Evolutionary conservation across 768 basidiomycete genomes (phyloP).

Genomic region (Antrodiella citrinella): DNA sequence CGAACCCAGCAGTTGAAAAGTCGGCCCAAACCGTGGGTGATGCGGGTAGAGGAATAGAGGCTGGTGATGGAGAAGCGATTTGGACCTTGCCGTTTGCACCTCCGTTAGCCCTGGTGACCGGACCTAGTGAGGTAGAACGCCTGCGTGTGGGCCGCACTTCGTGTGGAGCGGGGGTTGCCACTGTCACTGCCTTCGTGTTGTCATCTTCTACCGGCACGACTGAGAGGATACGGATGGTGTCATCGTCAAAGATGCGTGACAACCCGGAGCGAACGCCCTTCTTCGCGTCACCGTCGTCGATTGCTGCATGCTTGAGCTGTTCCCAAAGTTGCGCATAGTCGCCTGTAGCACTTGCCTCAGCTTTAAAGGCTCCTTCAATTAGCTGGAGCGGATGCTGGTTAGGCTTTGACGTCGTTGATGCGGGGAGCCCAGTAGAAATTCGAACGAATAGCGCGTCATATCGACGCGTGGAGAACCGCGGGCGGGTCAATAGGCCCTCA

Average conservation of each 20-base stretch:
- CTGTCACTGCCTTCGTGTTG: slow-evolving; percentile 17
- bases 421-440: slow-evolving; percentile 46
- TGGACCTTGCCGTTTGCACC: background rate
- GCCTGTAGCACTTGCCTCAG: slow-evolving; percentile 24
- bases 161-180: slow-evolving; percentile 24
- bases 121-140: too few relatives aligned
- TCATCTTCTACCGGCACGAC: slow-evolving; percentile 39
- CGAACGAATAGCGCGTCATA: slow-evolving; percentile 62
- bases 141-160: too few relatives aligned
- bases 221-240: slow-evolving; percentile 47
- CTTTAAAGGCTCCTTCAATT: slow-evolving; percentile 54
- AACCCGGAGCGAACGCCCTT: slow-evolving; percentile 29
- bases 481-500: slow-evolving; percentile 45
- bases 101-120: too few relatives aligned
- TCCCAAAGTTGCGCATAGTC: slow-evolving; percentile 40
- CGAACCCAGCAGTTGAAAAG: slow-evolving; percentile 60
- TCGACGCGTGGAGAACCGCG: slow-evolving; percentile 59
- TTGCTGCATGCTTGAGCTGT: slow-evolving; percentile 32
- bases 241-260: slow-evolving; percentile 59
- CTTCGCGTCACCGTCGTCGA: slow-evolving; percentile 11
- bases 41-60: slow-evolving; percentile 16
- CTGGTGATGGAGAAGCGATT: background rate
- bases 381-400: slow-evolving; percentile 50
- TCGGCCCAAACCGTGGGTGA: slow-evolving; percentile 52
- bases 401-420: slow-evolving; percentile 23